Base-by-base conservation (phyloP, 345 rosid genomes). In the Chamaenerion angustifolium region DNA sequence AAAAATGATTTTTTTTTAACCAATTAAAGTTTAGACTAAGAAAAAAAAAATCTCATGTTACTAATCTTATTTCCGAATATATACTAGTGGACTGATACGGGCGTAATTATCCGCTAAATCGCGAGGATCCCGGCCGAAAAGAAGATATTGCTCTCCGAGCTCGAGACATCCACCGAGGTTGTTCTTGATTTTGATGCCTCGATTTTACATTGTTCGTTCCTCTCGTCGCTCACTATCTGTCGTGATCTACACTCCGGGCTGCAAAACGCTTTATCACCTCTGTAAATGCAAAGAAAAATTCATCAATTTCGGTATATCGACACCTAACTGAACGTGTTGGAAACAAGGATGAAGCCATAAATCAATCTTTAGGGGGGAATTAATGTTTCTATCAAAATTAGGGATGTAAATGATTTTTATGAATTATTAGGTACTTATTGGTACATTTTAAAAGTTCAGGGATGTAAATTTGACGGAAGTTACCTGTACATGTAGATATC, bases 401-500 rank as follows among this genome's bases (percentile, higher is more conserved):
- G 25, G 11, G 18, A 5, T 41, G 13, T 12, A 42, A 31, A 31
- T 31, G 37, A 1, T 1, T 31, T 31, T 10, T 23, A 12, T 13
- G 13, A 18, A 51, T 3, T 4, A 0, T 11, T 40, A 5, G 3
- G 15, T n/a, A 31, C 37, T 31, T 31, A 31, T 31, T 31, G 8
- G 7, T 31, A 31, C 37, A 31, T 31, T 31, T 31, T 1, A 31
- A 31, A 31, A 31, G 37, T 31, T 31, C 27, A 31, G 37, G 6
- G 37, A 8, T 31, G 7, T 31, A 31, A 31, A 3, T 31, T 5
- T 7, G 37, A 1, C 37, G 37, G 37, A 31, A 31, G 37, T 31
- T 64, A 83, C 87, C 89, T 79, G 76, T 83, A 87, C 71, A 87
- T 87, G 68, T 65, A 87, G 41, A 87, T 79, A 58, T 81, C 90